Conservation (phyloP, 306 rosid genomes). For the Casuarina glauca region DNA sequence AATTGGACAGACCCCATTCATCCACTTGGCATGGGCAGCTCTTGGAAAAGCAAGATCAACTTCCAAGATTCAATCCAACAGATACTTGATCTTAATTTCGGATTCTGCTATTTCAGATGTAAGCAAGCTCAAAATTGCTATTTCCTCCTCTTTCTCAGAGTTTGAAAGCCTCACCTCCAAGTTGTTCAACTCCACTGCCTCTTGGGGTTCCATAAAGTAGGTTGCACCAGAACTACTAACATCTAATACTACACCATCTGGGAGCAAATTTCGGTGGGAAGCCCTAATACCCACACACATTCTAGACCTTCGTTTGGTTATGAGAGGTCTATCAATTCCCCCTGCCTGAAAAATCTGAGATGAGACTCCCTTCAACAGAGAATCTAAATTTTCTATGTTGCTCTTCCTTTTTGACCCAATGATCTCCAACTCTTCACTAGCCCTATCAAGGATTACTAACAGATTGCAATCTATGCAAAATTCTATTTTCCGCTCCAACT, state of each 20-base stretch:
- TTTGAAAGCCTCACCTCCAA: constrained; percentile 84
- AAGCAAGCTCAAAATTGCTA: constrained; percentile 79
- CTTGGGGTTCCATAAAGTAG: constrained; percentile 86
- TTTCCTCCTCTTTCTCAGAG: constrained; percentile 82
- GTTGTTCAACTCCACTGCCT: constrained; percentile 82
- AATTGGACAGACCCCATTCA: constrained; percentile 80
- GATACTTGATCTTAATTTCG: constrained; percentile 46
- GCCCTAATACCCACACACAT: constrained; percentile 86
- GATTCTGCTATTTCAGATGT: constrained; percentile 67
- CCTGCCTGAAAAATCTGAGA: constrained; percentile 67
- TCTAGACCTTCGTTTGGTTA: constrained; percentile 80
- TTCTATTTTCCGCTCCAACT: constrained; percentile 63
- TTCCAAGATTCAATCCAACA: constrained; percentile 65
- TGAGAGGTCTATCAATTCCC: constrained; percentile 74
- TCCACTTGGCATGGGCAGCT: constrained; percentile 83
- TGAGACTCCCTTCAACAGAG: constrained; percentile 71
- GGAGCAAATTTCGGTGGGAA: constrained; percentile 60
- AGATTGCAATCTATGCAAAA: constrained; percentile 78
- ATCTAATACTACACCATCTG: constrained; percentile 65
- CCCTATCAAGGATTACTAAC: constrained; percentile 67
- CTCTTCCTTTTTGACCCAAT: constrained; percentile 84
- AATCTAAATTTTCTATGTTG: constrained; percentile 66
- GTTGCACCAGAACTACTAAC: constrained; percentile 93
- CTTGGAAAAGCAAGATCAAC: constrained; percentile 95
- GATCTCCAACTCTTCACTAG: constrained; percentile 90